phyloP scores from a whole-genome alignment of 805 yeast genomes.

The Lachancea quebecensis region DNA sequence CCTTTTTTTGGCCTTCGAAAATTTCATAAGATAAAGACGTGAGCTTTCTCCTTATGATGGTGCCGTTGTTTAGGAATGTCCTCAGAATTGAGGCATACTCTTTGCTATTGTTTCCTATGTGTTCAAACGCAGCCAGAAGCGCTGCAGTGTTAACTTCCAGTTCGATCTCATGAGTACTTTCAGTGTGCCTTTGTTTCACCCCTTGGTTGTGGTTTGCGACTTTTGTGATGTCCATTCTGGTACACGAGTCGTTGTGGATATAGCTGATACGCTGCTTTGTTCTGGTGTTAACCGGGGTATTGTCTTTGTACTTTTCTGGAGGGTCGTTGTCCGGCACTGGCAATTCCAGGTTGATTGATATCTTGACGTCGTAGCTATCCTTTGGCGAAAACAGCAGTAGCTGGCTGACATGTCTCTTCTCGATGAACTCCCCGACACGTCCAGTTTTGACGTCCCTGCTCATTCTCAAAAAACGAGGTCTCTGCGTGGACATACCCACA shows the following conservation, averaged over 20 bases:
- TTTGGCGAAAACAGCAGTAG: slow-evolving; percentile 69
- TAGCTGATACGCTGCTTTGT: slow-evolving; percentile 68
- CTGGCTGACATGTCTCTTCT: slow-evolving; percentile 68
- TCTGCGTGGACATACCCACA: slow-evolving; percentile 55
- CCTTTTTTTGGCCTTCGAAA: slow-evolving; percentile 33
- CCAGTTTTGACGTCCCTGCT: slow-evolving; percentile 64
- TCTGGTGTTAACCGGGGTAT: slow-evolving; percentile 51
- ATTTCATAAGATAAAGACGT: slow-evolving; percentile 30
- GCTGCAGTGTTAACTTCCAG: slow-evolving; percentile 43
- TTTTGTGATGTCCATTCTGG: slow-evolving; percentile 65
- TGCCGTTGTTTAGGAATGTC: slow-evolving; percentile 54
- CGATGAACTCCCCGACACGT: slow-evolving; percentile 59
- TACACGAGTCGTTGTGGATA: slow-evolving; percentile 65
- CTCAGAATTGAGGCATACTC: slow-evolving; percentile 54
- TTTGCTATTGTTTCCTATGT: slow-evolving; percentile 39
- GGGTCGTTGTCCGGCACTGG: slow-evolving; percentile 52
- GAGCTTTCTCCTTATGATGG: slow-evolving; percentile 36
- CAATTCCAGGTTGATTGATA: slow-evolving; percentile 69
- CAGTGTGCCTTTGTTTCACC: slow-evolving; percentile 21
- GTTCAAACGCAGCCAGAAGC: slow-evolving; percentile 36
- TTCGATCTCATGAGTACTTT: slow-evolving; percentile 40
- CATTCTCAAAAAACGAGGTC: slow-evolving; percentile 57
- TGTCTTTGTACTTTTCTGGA: slow-evolving; percentile 47
- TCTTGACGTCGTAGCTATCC: slow-evolving; percentile 66
- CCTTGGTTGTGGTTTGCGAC: slow-evolving; percentile 34